Evolutionary conservation across 2,329 filamentous ascomycete genomes (phyloP).

Genomic region (Pyrenochaeta sp.): DNA sequence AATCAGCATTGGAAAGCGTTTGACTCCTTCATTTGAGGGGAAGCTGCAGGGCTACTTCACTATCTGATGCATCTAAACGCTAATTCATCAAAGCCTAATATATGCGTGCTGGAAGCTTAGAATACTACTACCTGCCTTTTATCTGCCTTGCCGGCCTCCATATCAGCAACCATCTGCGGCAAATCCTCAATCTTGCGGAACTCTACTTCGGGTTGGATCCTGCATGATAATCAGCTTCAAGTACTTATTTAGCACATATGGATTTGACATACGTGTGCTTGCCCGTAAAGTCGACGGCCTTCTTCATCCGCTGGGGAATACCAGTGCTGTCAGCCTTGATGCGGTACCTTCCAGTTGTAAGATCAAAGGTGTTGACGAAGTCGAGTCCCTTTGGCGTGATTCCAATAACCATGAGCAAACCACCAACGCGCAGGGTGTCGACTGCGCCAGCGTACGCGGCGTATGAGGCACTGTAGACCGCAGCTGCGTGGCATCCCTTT

Average conservation of each 20-base stretch:
- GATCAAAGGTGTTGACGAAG: slow-evolving; percentile 49
- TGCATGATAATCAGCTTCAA: slow-evolving; percentile 13
- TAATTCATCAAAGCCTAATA: too few relatives aligned
- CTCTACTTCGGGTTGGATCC: slow-evolving; percentile 51
- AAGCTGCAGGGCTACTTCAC: too few relatives aligned
- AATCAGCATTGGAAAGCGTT: background rate
- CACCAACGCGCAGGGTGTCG: slow-evolving; percentile 47
- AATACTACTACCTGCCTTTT: slow-evolving; percentile 50
- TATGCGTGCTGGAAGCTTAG: slow-evolving; percentile 10
- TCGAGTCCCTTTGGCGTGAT: slow-evolving; percentile 49
- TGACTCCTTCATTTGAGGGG: too few relatives aligned
- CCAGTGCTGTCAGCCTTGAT: slow-evolving; percentile 54
- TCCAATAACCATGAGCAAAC: slow-evolving; percentile 54
- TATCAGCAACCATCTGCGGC: slow-evolving; percentile 49
- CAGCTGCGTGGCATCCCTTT: slow-evolving; percentile 52
- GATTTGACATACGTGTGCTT: slow-evolving; percentile 39
- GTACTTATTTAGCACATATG: background rate
- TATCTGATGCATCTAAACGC: too few relatives aligned
- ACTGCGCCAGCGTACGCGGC: slow-evolving; percentile 49
- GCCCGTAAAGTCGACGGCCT: slow-evolving; percentile 54
- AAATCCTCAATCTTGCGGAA: slow-evolving; percentile 51
- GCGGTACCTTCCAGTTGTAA: slow-evolving; percentile 50
- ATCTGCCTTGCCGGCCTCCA: slow-evolving; percentile 47
- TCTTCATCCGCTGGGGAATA: slow-evolving; percentile 53
- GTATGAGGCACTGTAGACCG: slow-evolving; percentile 51